Base-by-base conservation (phyloP, 2,329 filamentous ascomycete species). In the Fusarium paranaense region DNA sequence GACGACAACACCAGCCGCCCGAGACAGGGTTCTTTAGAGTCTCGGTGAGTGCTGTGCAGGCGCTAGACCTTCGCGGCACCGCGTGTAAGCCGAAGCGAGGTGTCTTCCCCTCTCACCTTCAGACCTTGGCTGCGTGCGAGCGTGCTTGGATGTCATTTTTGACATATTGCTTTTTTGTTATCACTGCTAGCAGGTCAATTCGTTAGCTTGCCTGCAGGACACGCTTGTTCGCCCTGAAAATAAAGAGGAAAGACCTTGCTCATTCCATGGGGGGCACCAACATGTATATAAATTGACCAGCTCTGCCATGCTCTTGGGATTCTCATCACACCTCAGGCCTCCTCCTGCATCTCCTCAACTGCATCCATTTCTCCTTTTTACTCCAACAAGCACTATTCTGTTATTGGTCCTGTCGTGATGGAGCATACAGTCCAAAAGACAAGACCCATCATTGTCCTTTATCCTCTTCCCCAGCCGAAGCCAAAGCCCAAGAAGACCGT, bases 181-280 rank as follows among this genome's bases (percentile, higher is more conserved):
- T 20, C 22, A 52, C 27, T 52, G 33, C 27, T 32, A 37, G 11
- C 9, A n/a, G 7, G 47, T 20, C 18, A 25, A 27, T 37, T 22
- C 33, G 32, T 25, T 47, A 27, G 7, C 47, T 20, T 3, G n/a
- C 5, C 14, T 42, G 56, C 9, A 27, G 47, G 11, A 61, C 40
- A 20, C 57, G 33, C 67, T 70, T 66, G 40, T 4, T 58, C 62
- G 56, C 69, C 57, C 40, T 45, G 33, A 14, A 52, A 59, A 45
- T 33, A 25, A 45, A 11, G 22, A 20, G 14, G 18, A 6, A 5
- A 40, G 16, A n/a, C 25, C 47, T 32, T 54, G 27, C 4, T 20
- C 25, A 54, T 32, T 54, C 27, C 47, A 20, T 4, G 18, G 5
- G 6, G 25, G 4, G 25, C 4, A 6, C 2, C 18, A 32, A 54